A percentile compares a stretch with the other conserved stretches of the same genome.
Evolutionary conservation across 768 basidiomycete species (phyloP).

Genomic region (Hypsizygus marmoreus): DNA sequence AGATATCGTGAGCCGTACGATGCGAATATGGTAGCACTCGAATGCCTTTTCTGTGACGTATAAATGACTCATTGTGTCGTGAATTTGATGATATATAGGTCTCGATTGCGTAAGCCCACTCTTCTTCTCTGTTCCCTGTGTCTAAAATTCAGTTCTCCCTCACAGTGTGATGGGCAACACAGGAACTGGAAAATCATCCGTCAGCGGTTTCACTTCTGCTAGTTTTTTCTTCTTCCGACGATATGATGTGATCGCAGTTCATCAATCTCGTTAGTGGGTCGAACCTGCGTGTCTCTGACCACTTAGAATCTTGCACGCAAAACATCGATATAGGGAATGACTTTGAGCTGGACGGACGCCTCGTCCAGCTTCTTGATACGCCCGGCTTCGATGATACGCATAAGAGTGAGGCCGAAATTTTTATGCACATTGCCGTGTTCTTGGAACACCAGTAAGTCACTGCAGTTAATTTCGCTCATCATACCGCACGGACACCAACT

Average conservation of each 20-base stretch:
- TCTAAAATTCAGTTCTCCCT: too few relatives aligned
- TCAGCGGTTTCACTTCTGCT: too few relatives aligned
- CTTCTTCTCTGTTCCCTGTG: too few relatives aligned
- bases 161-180: constrained; percentile 1
- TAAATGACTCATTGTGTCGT: too few relatives aligned
- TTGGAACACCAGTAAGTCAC: constrained; percentile 28
- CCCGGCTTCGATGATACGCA: constrained; percentile 44
- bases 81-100: too few relatives aligned
- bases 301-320: background rate
- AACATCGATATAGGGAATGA: background rate
- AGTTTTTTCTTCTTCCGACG: too few relatives aligned
- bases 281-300: background rate
- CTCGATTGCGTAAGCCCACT: too few relatives aligned
- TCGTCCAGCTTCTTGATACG: constrained; percentile 34
- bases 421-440: constrained; percentile 21
- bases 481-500: background rate
- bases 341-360: background rate
- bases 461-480: too few relatives aligned
- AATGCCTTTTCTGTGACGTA: too few relatives aligned
- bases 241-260: background rate
- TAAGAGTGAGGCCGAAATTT: constrained; percentile 23
- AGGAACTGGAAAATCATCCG: background rate
- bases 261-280: constrained; percentile 2
- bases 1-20: too few relatives aligned
- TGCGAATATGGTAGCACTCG: too few relatives aligned